Evolutionary conservation across 2,329 filamentous ascomycete genomes (phyloP).

Genomic region (Colletotrichum viniferum): DNA sequence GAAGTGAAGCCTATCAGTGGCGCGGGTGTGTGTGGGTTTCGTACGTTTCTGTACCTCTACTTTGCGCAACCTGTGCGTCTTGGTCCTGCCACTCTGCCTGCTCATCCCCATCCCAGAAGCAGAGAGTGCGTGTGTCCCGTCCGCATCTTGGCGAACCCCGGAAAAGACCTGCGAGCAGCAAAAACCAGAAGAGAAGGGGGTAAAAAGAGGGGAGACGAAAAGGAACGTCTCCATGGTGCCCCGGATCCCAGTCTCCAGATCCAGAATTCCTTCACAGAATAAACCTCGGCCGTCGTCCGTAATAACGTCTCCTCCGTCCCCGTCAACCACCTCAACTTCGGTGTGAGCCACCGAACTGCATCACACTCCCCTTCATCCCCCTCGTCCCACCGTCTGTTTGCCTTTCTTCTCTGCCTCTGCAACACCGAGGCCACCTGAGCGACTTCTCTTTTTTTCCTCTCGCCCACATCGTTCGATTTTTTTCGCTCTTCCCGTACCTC

Average conservation of each 20-base stretch:
- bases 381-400: slow-evolving; percentile 1
- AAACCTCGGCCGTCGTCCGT: slow-evolving; percentile 15
- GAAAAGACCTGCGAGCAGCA: not conserved
- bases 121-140: not conserved
- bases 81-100: not conserved
- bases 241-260: not conserved
- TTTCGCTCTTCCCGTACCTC: not conserved
- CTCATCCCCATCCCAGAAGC: not conserved
- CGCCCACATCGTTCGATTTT: slow-evolving; percentile 16
- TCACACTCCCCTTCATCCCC: not conserved
- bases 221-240: not conserved
- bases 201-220: not conserved
- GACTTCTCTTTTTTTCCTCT: not conserved
- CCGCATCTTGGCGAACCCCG: slow-evolving; percentile 5
- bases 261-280: slow-evolving; percentile 5
- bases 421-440: slow-evolving; percentile 7
- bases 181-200: not conserved
- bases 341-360: slow-evolving; percentile 22
- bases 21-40: slow-evolving; percentile 1
- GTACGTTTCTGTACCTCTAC: slow-evolving; percentile 9
- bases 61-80: slow-evolving; percentile 1
- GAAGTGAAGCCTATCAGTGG: slow-evolving; percentile 16
- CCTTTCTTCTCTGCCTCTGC: not conserved
- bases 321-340: slow-evolving; percentile 13
- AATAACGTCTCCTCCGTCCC: slow-evolving; percentile 5